phyloP scores from a whole-genome alignment of 805 yeast genomes.

The Schwanniomyces polymorphus region DNA sequence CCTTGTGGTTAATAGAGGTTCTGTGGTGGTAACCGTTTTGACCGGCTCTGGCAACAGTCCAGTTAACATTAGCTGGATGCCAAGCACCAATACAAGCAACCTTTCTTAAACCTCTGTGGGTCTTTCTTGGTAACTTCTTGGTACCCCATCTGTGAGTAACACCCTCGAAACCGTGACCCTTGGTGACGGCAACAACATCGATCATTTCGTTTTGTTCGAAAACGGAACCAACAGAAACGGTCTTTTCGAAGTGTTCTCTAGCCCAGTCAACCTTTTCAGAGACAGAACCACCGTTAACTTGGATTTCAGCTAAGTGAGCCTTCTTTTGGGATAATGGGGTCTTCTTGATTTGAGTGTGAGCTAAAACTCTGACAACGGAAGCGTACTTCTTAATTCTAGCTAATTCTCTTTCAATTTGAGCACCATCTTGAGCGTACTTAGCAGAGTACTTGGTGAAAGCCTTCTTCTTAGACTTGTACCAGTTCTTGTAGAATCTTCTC shows the following conservation, averaged over 20 bases:
- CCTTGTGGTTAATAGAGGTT: slow-evolving; percentile 99
- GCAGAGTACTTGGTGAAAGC: slow-evolving; percentile 99
- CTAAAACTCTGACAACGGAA: slow-evolving; percentile 97
- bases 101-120: slow-evolving; percentile 99
- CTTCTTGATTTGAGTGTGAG: slow-evolving; percentile 99
- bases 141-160: slow-evolving; percentile 99
- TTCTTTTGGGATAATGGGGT: slow-evolving; percentile 99
- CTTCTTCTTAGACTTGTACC: slow-evolving; percentile 99
- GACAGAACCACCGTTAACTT: slow-evolving; percentile 98
- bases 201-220: slow-evolving; percentile 98
- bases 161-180: slow-evolving; percentile 99
- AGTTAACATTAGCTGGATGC: slow-evolving; percentile 99
- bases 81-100: slow-evolving; percentile 99
- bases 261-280: slow-evolving; percentile 99
- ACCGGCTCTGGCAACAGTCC: slow-evolving; percentile 99
- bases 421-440: slow-evolving; percentile 91
- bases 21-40: slow-evolving; percentile 99
- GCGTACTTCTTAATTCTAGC: slow-evolving; percentile 99
- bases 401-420: slow-evolving; percentile 89
- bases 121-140: slow-evolving; percentile 99
- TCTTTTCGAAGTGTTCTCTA: slow-evolving; percentile 98
- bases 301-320: slow-evolving; percentile 99
- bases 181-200: slow-evolving; percentile 98
- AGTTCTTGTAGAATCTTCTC: slow-evolving; percentile 99
- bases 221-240: slow-evolving; percentile 92